phyloP scores from a whole-genome alignment of 495 filamentous ascomycete species.

The Penicillium cinerascens region DNA sequence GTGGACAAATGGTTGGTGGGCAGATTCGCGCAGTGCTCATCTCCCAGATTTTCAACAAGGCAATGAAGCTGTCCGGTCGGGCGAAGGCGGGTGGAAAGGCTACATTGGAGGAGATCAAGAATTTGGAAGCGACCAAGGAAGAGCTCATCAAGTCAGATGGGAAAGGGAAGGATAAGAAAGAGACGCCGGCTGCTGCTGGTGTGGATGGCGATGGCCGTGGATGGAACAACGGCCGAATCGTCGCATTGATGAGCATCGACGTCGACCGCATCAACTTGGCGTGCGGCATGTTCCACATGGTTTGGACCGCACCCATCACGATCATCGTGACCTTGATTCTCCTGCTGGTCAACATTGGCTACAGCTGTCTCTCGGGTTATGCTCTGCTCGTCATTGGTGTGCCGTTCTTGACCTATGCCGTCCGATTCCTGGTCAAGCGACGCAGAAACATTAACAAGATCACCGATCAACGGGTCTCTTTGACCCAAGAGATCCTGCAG shows the following conservation, averaged over 20 bases:
- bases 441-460: slow-evolving; percentile 82
- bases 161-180: slow-evolving; percentile 28
- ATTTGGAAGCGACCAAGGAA: slow-evolving; percentile 40
- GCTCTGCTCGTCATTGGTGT: slow-evolving; percentile 73
- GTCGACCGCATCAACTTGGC: slow-evolving; percentile 87
- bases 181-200: slow-evolving; percentile 22
- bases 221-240: slow-evolving; percentile 87
- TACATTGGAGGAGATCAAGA: slow-evolving; percentile 36
- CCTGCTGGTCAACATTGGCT: slow-evolving; percentile 78
- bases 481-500: slow-evolving; percentile 90
- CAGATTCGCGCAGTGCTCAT: slow-evolving; percentile 73
- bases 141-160: slow-evolving; percentile 36
- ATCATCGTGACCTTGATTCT: slow-evolving; percentile 74
- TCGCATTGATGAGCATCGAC: slow-evolving; percentile 91
- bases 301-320: slow-evolving; percentile 79
- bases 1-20: slow-evolving; percentile 75
- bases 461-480: slow-evolving; percentile 83
- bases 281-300: slow-evolving; percentile 80
- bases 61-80: slow-evolving; percentile 74
- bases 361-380: slow-evolving; percentile 86
- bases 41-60: slow-evolving; percentile 73
- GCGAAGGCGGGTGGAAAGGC: slow-evolving; percentile 66
- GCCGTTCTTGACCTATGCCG: slow-evolving; percentile 68
- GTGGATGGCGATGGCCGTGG: slow-evolving; percentile 66
- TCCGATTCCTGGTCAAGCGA: slow-evolving; percentile 65